A percentile compares a stretch with the other conserved stretches of the same genome.
phyloP scores from a whole-genome alignment of 2,329 filamentous ascomycete genomes.

The Apiospora malaysiana region DNA sequence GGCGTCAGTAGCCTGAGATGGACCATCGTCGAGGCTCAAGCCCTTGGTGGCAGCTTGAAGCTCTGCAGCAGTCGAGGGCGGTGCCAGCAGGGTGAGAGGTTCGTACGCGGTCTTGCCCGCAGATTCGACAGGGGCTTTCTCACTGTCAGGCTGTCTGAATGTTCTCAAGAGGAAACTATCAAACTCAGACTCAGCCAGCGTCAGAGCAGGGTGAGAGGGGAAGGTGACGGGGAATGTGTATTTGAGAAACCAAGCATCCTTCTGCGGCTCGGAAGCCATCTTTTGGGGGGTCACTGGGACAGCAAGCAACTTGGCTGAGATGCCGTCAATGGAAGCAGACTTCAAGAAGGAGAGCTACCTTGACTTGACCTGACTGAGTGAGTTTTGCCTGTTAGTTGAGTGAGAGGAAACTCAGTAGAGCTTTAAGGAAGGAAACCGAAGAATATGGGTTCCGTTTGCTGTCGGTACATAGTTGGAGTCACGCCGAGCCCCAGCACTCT shows the following conservation, averaged over 20 bases:
- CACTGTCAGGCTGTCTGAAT: background rate
- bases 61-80: slow-evolving; percentile 4
- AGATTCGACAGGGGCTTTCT: background rate
- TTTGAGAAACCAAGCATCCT: slow-evolving; percentile 13
- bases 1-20: background rate
- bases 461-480: background rate
- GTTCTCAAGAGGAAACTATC: background rate
- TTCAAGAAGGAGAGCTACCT: background rate
- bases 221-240: slow-evolving; percentile 6
- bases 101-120: background rate
- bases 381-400: background rate
- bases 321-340: background rate
- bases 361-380: background rate
- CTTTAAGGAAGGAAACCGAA: background rate
- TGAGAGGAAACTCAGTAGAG: background rate
- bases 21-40: background rate
- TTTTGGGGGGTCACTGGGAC: background rate
- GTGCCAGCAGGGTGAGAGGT: background rate
- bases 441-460: slow-evolving; percentile 7
- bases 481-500: background rate
- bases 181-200: background rate
- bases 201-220: background rate
- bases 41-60: background rate
- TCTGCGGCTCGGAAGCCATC: background rate
- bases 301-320: background rate